phyloP scores from a whole-genome alignment of 371 early-diverging fungal genomes.

The Mucor plumbeus region DNA sequence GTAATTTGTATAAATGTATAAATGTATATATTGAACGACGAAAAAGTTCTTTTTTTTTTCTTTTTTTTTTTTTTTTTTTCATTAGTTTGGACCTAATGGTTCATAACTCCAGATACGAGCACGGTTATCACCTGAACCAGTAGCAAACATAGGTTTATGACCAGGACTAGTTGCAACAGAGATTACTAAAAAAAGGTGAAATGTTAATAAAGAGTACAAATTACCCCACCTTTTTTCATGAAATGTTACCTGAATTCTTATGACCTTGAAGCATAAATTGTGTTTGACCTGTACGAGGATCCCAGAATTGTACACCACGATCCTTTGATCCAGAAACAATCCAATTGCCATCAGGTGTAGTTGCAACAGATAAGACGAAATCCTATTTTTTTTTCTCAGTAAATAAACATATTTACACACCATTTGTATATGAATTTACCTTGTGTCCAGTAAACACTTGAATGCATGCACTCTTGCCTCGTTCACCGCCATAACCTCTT shows the following conservation, averaged over 20 bases:
- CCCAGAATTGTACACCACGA: constrained; percentile 95
- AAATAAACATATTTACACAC: background rate
- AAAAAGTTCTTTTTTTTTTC: too few relatives aligned
- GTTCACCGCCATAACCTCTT: constrained; percentile 39
- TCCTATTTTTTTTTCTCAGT: constrained; percentile 58
- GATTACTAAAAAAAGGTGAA: constrained; percentile 69
- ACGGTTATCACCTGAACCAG: constrained; percentile 94
- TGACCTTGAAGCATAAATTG: constrained; percentile 97
- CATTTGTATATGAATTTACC: constrained; percentile 28
- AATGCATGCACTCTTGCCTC: constrained; percentile 52
- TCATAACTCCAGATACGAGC: constrained; percentile 92
- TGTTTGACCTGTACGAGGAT: constrained; percentile 77
- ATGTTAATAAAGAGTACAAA: background rate
- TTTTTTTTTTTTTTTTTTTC: background rate
- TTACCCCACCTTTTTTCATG: background rate
- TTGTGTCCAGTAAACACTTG: constrained; percentile 72
- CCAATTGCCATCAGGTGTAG: constrained; percentile 92
- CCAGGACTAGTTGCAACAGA: constrained; percentile 86
- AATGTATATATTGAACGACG: background rate
- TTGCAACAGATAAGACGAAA: constrained; percentile 96
- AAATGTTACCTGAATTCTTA: constrained; percentile 85
- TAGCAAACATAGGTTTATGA: constrained; percentile 86
- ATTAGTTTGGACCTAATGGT: constrained; percentile 31
- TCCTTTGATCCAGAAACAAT: constrained; percentile 95
- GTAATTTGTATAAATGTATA: background rate